Evolutionary conservation across 768 basidiomycete species (phyloP).

Genomic region (Coprinopsis marcescibilis): DNA sequence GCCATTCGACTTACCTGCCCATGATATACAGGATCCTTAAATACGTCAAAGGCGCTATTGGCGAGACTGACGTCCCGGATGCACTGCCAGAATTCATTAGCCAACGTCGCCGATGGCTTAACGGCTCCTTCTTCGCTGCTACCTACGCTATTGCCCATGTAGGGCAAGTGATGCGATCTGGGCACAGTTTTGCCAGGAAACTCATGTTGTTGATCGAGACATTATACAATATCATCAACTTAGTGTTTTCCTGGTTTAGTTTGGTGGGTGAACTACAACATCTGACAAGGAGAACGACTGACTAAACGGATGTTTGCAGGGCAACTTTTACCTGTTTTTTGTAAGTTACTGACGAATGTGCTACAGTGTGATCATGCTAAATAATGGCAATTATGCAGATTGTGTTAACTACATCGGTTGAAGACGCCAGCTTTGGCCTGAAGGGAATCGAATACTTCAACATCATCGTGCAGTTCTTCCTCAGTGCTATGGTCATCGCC

Average conservation of each 20-base stretch:
- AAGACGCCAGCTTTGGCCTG: constrained; percentile 64
- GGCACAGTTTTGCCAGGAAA: constrained; percentile 78
- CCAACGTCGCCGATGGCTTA: constrained; percentile 85
- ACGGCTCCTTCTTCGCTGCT: constrained; percentile 92
- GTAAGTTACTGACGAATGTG: constrained; percentile 37
- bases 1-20: constrained; percentile 12
- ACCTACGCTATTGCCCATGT: constrained; percentile 90
- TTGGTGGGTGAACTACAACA: too few relatives aligned
- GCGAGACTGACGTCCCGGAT: constrained; percentile 93
- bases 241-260: constrained; percentile 92
- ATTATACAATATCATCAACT: constrained; percentile 79
- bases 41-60: constrained; percentile 92
- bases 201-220: constrained; percentile 71
- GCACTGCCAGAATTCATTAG: constrained; percentile 88
- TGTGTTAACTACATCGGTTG: constrained; percentile 83
- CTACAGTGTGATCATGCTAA: constrained; percentile 1
- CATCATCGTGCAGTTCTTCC: constrained; percentile 63
- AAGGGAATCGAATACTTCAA: constrained; percentile 68
- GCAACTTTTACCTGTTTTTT: constrained; percentile 95
- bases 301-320: too few relatives aligned
- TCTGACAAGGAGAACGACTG: too few relatives aligned
- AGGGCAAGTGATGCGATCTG: constrained; percentile 72
- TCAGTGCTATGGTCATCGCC: constrained; percentile 81
- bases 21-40: constrained; percentile 73
- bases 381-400: constrained; percentile 43